Conservation (phyloP, 306 rosid genomes). For the Cicer arietinum region DNA sequence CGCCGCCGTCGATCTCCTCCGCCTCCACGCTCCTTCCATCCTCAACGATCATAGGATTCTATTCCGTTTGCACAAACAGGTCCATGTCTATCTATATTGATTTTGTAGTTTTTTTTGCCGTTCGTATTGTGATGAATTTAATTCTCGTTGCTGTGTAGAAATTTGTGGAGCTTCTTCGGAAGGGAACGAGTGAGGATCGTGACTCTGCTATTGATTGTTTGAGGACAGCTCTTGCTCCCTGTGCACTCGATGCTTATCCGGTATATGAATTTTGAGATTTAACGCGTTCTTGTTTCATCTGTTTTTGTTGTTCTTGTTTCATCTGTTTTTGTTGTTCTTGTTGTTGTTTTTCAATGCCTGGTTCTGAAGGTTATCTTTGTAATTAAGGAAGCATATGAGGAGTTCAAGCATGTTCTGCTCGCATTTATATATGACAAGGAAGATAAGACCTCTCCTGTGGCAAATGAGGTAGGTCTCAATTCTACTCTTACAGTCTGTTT, state of each 20-base stretch:
- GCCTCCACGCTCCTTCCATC: slow-evolving; percentile 78
- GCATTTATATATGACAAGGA: slow-evolving; percentile 93
- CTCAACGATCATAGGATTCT: slow-evolving; percentile 87
- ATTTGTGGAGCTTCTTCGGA: slow-evolving; percentile 93
- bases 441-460: slow-evolving; percentile 84
- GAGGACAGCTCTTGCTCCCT: slow-evolving; percentile 90
- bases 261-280: slow-evolving; percentile 49
- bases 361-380: slow-evolving; percentile 53
- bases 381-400: slow-evolving; percentile 99
- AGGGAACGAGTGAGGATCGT: slow-evolving; percentile 76
- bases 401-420: slow-evolving; percentile 95
- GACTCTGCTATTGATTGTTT: slow-evolving; percentile 84
- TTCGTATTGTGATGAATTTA: not conserved
- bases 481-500: slow-evolving; percentile 32
- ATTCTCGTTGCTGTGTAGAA: slow-evolving; percentile 55
- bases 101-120: not conserved
- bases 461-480: slow-evolving; percentile 67
- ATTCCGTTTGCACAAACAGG: slow-evolving; percentile 97
- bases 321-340: slow-evolving; percentile 14
- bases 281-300: not conserved
- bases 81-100: slow-evolving; percentile 9
- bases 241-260: slow-evolving; percentile 98
- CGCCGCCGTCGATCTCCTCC: slow-evolving; percentile 73
- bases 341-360: not conserved
- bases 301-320: not conserved